A percentile compares a stretch with the other conserved stretches of the same genome.
Evolutionary conservation across 225 moss, liverwort and hornwort genomes (phyloP).

Genomic region (Ulota crispa): DNA sequence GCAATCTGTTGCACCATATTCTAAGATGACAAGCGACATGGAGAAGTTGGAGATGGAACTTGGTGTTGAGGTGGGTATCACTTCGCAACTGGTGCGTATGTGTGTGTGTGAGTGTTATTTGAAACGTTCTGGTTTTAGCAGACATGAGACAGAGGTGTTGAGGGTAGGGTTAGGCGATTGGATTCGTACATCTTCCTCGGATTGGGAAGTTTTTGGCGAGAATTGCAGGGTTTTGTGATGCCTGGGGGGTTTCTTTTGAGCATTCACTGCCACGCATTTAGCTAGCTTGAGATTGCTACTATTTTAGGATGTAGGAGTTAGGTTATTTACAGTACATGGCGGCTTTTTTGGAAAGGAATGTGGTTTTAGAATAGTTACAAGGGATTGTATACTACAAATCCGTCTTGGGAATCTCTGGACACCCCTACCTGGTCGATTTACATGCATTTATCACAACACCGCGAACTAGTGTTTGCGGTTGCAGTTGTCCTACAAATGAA

Average conservation of each 20-base stretch:
- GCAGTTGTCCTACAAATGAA: not conserved
- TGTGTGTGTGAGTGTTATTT: not conserved
- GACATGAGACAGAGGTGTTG: not conserved
- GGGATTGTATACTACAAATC: constrained; percentile 25
- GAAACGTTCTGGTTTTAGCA: not conserved
- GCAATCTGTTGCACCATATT: not conserved
- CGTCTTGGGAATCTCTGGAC: constrained; percentile 21
- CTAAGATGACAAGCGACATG: not conserved
- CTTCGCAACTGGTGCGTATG: not conserved
- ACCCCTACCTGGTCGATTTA: constrained; percentile 11
- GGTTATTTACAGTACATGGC: not conserved
- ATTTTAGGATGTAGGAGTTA: constrained; percentile 17
- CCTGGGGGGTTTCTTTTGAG: constrained; percentile 19
- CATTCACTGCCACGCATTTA: constrained; percentile 4
- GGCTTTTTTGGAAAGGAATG: not conserved
- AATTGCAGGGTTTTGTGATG: constrained; percentile 36
- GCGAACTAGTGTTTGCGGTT: constrained; percentile 10
- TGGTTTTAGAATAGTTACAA: constrained; percentile 13
- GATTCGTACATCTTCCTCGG: not conserved
- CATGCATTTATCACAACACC: constrained; percentile 8
- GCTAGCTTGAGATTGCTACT: constrained; percentile 22
- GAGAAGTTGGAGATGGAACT: not conserved
- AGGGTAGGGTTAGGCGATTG: not conserved
- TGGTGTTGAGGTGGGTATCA: not conserved
- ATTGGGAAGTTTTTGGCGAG: constrained; percentile 10